Conservation (phyloP, 371 early-diverging fungal species). For the Amoeboradix gromovi region DNA sequence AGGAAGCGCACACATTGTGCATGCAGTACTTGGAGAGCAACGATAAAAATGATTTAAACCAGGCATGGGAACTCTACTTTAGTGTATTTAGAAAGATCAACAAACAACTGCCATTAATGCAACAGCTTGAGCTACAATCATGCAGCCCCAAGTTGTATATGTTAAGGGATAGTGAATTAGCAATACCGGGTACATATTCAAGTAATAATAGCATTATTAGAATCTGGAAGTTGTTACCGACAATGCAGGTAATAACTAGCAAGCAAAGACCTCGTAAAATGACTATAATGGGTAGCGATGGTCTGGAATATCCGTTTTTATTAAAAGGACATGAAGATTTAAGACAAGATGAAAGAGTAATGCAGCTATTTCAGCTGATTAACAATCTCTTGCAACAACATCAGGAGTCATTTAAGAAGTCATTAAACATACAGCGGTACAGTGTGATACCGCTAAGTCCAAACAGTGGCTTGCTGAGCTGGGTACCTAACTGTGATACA, state of each 20-base stretch:
- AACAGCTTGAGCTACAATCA: slow-evolving; percentile 55
- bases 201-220: slow-evolving; percentile 58
- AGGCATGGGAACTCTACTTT: slow-evolving; percentile 86
- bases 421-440: slow-evolving; percentile 65
- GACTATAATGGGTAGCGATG: slow-evolving; percentile 58
- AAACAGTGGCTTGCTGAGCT: slow-evolving; percentile 81
- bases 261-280: slow-evolving; percentile 75
- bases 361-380: slow-evolving; percentile 91
- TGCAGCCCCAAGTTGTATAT: slow-evolving; percentile 63
- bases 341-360: slow-evolving; percentile 91
- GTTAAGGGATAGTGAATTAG: slow-evolving; percentile 54
- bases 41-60: slow-evolving; percentile 51
- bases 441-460: slow-evolving; percentile 85
- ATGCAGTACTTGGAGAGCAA: slow-evolving; percentile 40
- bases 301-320: slow-evolving; percentile 59
- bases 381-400: slow-evolving; percentile 62
- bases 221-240: slow-evolving; percentile 52
- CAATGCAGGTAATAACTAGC: slow-evolving; percentile 53
- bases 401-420: slow-evolving; percentile 69
- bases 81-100: slow-evolving; percentile 49
- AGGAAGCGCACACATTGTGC: slow-evolving; percentile 71
- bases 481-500: slow-evolving; percentile 82
- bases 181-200: slow-evolving; percentile 67
- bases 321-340: slow-evolving; percentile 87
- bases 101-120: slow-evolving; percentile 46